phyloP scores from a whole-genome alignment of 179 eudicot genomes.

The Corrigiola litoralis region DNA sequence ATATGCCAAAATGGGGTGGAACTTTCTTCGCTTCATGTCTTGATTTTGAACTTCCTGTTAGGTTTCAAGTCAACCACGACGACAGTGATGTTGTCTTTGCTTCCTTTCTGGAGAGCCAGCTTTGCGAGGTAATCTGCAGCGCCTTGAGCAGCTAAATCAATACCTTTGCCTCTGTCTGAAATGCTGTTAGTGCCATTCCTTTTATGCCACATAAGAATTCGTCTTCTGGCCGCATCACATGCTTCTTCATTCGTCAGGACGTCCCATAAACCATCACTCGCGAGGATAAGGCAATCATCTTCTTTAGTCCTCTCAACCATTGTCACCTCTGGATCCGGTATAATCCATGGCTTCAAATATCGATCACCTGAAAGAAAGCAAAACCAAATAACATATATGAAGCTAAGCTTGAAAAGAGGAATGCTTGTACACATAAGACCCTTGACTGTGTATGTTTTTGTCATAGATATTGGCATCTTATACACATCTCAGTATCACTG shows the following conservation, averaged over 20 bases:
- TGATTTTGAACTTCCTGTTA: slow-evolving; percentile 57
- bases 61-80: slow-evolving; percentile 79
- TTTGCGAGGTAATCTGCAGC: slow-evolving; percentile 68
- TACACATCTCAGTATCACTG: too few species aligned
- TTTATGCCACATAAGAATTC: slow-evolving; percentile 77
- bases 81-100: slow-evolving; percentile 72
- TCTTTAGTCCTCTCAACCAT: slow-evolving; percentile 57
- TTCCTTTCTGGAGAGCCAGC: slow-evolving; percentile 67
- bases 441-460: background rate
- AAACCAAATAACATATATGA: background rate
- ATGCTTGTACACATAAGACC: background rate
- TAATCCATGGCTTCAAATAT: slow-evolving; percentile 66
- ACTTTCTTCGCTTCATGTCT: slow-evolving; percentile 25
- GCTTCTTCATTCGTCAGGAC: slow-evolving; percentile 74
- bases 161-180: slow-evolving; percentile 38
- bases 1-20: slow-evolving; percentile 24
- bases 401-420: background rate
- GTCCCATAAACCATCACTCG: slow-evolving; percentile 82
- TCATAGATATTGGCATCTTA: background rate
- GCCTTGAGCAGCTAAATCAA: slow-evolving; percentile 64
- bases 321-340: slow-evolving; percentile 75
- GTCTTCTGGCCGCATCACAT: slow-evolving; percentile 58
- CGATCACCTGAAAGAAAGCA: slow-evolving; percentile 50
- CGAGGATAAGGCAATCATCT: slow-evolving; percentile 70
- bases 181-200: slow-evolving; percentile 36